Base-by-base conservation (phyloP, 257 asterid genomes). In the Przewalskia tangutica region DNA sequence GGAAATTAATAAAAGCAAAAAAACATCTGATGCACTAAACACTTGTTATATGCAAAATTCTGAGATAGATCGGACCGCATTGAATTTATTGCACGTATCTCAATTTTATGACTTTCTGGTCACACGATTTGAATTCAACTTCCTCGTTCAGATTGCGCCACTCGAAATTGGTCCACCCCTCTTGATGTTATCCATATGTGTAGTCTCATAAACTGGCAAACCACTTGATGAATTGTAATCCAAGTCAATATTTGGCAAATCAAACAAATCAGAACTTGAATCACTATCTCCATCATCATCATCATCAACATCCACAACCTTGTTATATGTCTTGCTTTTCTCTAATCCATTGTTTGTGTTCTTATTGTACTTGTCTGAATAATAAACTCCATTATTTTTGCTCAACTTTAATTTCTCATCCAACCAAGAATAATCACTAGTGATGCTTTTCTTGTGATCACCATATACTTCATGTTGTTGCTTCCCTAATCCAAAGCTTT, bases 261-360 rank as follows among this genome's bases (percentile, higher is more conserved):
- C 98, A 58, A 95, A 95, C 42, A 95, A 83, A 85, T 95, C 98
- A 77, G 98, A 93, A 80, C 98, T 95, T 16, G 98, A 91, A 88
- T 95, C 98, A 80, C 92, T 89, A 27, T 93, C 98, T 1, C 73
- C 95, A 3, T 89, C 97, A 54, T 87, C 97, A 48, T 90, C 92
- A 53, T 5, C 85, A 63, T 63, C 82, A 59, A 18, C 32, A 27
- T 27, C 32, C 32, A 27, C 82, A 64, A 27, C 68, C 42, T 63
- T 53, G 34, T 84, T 80, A 79, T 85, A 84, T 53, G 89, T 88
- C 83, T 66, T 85, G 85, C 53, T 87, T 79, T 82, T 87, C 36
- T 83, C 77, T 1, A 20, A 71, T 59, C 86, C 88, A 18, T 59
- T 71, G 17, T 53, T 86, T 17, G 54, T 64, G 34, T 75, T 84